Conservation (phyloP, 106 monocot species). For the Allium sativum region DNA sequence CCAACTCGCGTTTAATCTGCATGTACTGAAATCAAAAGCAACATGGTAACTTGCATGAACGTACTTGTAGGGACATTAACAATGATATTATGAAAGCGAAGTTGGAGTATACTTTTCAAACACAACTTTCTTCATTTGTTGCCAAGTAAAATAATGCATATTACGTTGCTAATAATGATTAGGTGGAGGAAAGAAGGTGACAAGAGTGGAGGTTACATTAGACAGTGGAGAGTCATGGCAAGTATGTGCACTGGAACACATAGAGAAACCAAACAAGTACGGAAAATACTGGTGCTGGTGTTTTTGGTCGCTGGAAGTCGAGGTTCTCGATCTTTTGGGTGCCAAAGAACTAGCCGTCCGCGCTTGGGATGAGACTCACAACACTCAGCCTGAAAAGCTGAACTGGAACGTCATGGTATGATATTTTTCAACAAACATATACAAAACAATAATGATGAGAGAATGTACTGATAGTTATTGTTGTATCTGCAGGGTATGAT, state of each 20-base stretch:
- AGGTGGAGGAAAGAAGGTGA: conserved; percentile 94
- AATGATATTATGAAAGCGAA: too few species aligned
- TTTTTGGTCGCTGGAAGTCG: conserved; percentile 82
- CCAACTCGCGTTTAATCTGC: too few species aligned
- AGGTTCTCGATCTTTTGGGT: conserved; percentile 49
- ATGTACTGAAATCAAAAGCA: too few species aligned
- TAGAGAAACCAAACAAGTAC: conserved; percentile 79
- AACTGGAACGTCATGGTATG: conserved; percentile 92
- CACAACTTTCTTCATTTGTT: too few species aligned
- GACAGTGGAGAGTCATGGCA: conserved; percentile 87
- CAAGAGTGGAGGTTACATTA: conserved; percentile 84
- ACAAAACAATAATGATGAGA: neutral
- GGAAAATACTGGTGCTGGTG: conserved; percentile 99
- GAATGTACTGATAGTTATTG: neutral
- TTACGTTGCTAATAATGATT: neutral
- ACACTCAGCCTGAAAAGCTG: conserved; percentile 94
- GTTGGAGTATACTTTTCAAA: too few species aligned
- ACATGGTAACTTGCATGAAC: too few species aligned
- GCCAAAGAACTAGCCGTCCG: conserved; percentile 82
- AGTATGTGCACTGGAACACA: conserved; percentile 53
- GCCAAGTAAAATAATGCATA: too few species aligned
- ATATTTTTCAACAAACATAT: neutral
- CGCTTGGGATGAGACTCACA: conserved; percentile 85
- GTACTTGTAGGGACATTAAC: too few species aligned
- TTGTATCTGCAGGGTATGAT: conserved; percentile 76